A percentile compares a stretch with the other conserved stretches of the same genome.
phyloP scores from a whole-genome alignment of 2,329 filamentous ascomycete genomes.

The Colletotrichum cuscutae region DNA sequence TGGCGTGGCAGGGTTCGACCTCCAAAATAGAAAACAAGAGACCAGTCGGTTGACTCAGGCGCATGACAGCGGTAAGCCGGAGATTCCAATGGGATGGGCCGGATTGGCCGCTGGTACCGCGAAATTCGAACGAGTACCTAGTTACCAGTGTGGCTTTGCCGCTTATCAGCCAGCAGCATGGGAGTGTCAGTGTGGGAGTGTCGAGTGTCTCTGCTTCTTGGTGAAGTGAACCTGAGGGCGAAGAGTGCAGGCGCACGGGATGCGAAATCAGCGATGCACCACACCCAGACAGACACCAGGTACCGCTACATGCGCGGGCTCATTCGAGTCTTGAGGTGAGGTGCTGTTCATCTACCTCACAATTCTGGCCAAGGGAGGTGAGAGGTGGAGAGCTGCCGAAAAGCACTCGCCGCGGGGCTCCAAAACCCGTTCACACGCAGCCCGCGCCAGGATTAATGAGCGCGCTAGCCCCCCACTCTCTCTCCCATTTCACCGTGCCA shows the following conservation, averaged over 20 bases:
- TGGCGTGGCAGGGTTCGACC: neutral
- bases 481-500: neutral
- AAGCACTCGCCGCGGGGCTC: slow-evolving; percentile 9
- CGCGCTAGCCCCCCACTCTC: slow-evolving; percentile 14
- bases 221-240: neutral
- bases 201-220: neutral
- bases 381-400: slow-evolving; percentile 9
- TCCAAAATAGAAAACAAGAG: slow-evolving; percentile 13
- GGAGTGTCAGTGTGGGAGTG: slow-evolving; percentile 1
- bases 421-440: neutral
- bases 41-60: slow-evolving; percentile 27
- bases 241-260: neutral
- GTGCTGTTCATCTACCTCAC: neutral
- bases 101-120: slow-evolving; percentile 8
- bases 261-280: slow-evolving; percentile 1
- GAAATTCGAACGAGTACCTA: neutral
- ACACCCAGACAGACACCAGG: neutral
- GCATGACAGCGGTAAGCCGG: slow-evolving; percentile 25
- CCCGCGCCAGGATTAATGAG: neutral
- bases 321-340: neutral
- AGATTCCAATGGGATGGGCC: slow-evolving; percentile 15
- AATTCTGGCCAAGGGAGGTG: neutral
- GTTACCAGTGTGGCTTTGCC: neutral
- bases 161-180: slow-evolving; percentile 2
- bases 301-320: slow-evolving; percentile 29